These are phyloP conservation scores for Lepidium africanum DNA, from an alignment of 345 rosid genomes.

Conservation along the genomic window DNA sequence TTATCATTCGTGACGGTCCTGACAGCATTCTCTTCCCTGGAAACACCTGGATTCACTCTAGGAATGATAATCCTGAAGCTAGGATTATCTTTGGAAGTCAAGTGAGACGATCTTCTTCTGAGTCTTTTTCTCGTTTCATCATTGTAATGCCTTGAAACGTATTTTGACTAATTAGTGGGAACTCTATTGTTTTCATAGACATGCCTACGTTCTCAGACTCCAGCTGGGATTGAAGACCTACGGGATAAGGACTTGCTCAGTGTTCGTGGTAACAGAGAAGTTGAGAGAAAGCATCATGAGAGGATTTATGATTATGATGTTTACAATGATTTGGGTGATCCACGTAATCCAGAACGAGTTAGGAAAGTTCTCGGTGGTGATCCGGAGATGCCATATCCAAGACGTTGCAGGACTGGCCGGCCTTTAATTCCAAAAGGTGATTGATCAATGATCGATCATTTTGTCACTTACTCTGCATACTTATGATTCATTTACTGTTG, in stretches of 20 bases:
- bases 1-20: slow-evolving; percentile 45
- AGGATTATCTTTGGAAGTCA: slow-evolving; percentile 78
- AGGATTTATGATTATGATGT: slow-evolving; percentile 75
- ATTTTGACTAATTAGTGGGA: background rate
- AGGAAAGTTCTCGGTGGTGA: slow-evolving; percentile 60
- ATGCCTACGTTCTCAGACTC: slow-evolving; percentile 64
- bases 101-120: slow-evolving; percentile 32
- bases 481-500: background rate
- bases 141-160: background rate
- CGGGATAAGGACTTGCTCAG: slow-evolving; percentile 59
- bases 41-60: slow-evolving; percentile 81
- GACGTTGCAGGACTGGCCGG: slow-evolving; percentile 89
- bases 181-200: slow-evolving; percentile 34
- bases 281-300: slow-evolving; percentile 61
- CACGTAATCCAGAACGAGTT: slow-evolving; percentile 55
- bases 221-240: slow-evolving; percentile 63
- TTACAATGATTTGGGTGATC: slow-evolving; percentile 85
- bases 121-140: background rate
- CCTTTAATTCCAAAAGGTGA: slow-evolving; percentile 57
- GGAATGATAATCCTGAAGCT: slow-evolving; percentile 53
- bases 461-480: background rate
- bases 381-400: slow-evolving; percentile 68
- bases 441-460: background rate
- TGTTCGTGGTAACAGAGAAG: slow-evolving; percentile 69
- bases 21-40: slow-evolving; percentile 62